Base-by-base conservation (phyloP, 2,329 filamentous ascomycete species). In the Sclerotinia nivalis region DNA sequence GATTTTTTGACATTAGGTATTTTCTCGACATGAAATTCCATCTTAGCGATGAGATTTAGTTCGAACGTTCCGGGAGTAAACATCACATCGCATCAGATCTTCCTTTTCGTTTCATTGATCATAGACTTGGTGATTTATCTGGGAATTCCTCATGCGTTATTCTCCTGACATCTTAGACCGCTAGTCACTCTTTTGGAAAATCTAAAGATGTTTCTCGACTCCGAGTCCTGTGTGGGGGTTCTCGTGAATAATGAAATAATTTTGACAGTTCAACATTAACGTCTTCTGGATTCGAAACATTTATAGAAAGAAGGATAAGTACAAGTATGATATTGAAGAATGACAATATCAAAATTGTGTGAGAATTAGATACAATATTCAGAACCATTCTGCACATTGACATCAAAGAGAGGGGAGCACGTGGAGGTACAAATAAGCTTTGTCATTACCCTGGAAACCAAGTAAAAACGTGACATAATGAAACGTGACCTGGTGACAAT, bases 401-500 rank as follows among this genome's bases (percentile, higher is more conserved):
- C n/a, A n/a, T 50, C 22, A n/a, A n/a, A 13, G 31, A 37, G 54
- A 56, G 15, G 45, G 52, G 8, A 52, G n/a, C n/a, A n/a, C n/a
- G n/a, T n/a, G n/a, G n/a, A n/a, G 52, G 18, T 55, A 22, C 20
- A 20, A 55, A 31, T 56, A 34, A 56, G 31, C 31, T 37, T 54
- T 54, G 52, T 54, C 52, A 54, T 54, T 15, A 20, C 20, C 25
- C 18, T 54, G 20, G 20, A 22, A 8, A 20, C 1, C 15, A 10
- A 15, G 2, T 52, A 52, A 28, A 31, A 12, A 1, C 25, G 40
- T 43, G 40, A 43, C 37, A 18, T 43, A 10, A n/a, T n/a, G 31
- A 62, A 62, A 49, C 43, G 59, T 62, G 43, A 62, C 28, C 5
- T n/a, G 45, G 59, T 25, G 59, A 49, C 20, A 62, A 49, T 62